Base-by-base conservation (phyloP, 805 yeast genomes). In the Candida arabinofermentans region DNA sequence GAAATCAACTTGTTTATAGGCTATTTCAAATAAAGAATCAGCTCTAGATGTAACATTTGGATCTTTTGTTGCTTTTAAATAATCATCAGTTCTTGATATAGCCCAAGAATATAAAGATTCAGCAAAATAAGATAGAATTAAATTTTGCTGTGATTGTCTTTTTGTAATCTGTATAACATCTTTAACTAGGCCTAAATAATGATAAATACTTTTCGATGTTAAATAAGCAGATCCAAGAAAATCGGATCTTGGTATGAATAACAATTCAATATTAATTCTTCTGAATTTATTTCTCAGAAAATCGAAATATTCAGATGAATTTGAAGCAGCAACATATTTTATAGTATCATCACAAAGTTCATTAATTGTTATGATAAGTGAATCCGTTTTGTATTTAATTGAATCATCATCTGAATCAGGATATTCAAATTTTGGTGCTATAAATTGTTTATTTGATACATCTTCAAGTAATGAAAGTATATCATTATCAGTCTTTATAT, bases 81-180 rank as follows among this genome's bases (percentile, higher is more conserved):
- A 77, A 38, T 77, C 79, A 5, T 49, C 40, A 0, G 81, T 74
- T 47, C 77, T 64, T 10, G 77, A 65, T 41, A 70, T 53, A 2
- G 74, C 63, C 84, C 85, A 80, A 31, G 64, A 59, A 43, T 65
- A 61, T 7, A 77, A 48, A 3, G 76, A 58, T 37, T 70, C 69
- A n/a, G 76, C 54, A 34, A 77, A 64, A 44, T 68, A 77, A 32
- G 67, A 61, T 34, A 75, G 59, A 8, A 76, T 46, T 17, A 75
- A 41, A 46, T 69, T 70, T 40, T 71, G 71, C 45, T 75, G 78
- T 1, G 74, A 59, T 3, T 71, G 66, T 48, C 70, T 70, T 43
- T 65, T 68, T 14, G 72, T 57, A 3, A 64, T 44, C 12, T 60
- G 59, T 1, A 71, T 46, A 13, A 73, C 43, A 12, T 58, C 58